Conservation (phyloP, 2,329 filamentous ascomycete species). For the Phialemonium atrogriseum region DNA sequence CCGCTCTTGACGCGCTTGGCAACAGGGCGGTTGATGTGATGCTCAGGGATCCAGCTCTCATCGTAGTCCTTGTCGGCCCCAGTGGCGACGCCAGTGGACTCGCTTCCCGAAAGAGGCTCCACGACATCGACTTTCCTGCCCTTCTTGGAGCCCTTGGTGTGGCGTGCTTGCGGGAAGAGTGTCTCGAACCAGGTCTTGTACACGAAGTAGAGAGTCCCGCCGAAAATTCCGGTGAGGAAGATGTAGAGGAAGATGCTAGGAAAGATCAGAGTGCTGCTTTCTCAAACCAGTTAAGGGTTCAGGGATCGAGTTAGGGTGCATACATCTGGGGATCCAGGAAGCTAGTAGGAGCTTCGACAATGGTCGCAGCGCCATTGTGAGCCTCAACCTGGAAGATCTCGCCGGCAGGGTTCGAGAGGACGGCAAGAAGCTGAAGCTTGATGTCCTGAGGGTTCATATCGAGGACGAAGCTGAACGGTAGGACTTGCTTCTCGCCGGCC, state of each 20-base stretch:
- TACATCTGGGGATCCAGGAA: slow-evolving; percentile 96
- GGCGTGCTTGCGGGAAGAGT: slow-evolving; percentile 79
- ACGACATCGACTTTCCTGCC: slow-evolving; percentile 59
- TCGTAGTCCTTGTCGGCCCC: slow-evolving; percentile 70
- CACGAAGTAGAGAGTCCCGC: slow-evolving; percentile 83
- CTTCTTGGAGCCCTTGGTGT: slow-evolving; percentile 49
- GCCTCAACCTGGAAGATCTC: slow-evolving; percentile 68
- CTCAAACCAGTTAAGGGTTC: background rate
- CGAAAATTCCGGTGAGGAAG: slow-evolving; percentile 72
- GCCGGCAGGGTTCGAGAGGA: slow-evolving; percentile 60
- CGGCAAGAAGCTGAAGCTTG: slow-evolving; percentile 64
- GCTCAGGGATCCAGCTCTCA: slow-evolving; percentile 86
- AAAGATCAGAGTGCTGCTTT: slow-evolving; percentile 2
- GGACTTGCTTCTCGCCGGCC: slow-evolving; percentile 64
- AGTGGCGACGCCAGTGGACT: slow-evolving; percentile 60
- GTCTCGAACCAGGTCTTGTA: slow-evolving; percentile 97
- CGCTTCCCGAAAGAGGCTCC: slow-evolving; percentile 57
- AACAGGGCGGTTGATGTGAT: slow-evolving; percentile 80
- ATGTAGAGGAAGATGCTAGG: slow-evolving; percentile 92
- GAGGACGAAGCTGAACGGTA: slow-evolving; percentile 78
- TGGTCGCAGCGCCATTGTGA: slow-evolving; percentile 72
- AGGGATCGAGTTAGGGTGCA: slow-evolving; percentile 39
- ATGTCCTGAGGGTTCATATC: slow-evolving; percentile 93
- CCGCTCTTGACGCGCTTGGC: slow-evolving; percentile 58
- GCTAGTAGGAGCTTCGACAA: slow-evolving; percentile 86